Conservation (phyloP, 1,284 basidiomycete species). For the Apiotrichum akiyoshidainum region DNA sequence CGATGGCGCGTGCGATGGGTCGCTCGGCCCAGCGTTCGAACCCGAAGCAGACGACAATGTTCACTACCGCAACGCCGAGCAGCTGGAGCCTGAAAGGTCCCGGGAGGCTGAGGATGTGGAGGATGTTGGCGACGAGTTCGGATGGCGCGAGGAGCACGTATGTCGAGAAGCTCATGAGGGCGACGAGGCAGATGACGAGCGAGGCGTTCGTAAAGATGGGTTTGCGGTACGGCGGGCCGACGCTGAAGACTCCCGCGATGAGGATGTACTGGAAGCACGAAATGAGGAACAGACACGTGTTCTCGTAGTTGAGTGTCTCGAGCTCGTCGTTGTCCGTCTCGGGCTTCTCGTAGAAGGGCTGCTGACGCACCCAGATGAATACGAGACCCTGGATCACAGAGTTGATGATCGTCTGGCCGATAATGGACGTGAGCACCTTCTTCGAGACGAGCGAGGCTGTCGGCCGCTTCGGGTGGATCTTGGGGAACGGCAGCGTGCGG, state of each 20-base stretch:
- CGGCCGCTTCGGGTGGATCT: constrained; percentile 83
- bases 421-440: constrained; percentile 88
- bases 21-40: constrained; percentile 77
- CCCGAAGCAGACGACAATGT: constrained; percentile 68
- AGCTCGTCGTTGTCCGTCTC: constrained; percentile 68
- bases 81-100: constrained; percentile 67
- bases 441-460: constrained; percentile 95
- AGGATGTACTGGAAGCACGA: constrained; percentile 99
- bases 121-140: constrained; percentile 59
- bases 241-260: constrained; percentile 93
- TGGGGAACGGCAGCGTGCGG: constrained; percentile 81
- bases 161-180: constrained; percentile 67
- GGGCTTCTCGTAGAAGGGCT: constrained; percentile 73
- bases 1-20: constrained; percentile 61
- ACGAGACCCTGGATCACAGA: constrained; percentile 78
- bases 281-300: constrained; percentile 85
- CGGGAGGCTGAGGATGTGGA: constrained; percentile 78
- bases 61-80: constrained; percentile 66
- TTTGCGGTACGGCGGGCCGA: constrained; percentile 92
- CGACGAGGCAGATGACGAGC: constrained; percentile 69
- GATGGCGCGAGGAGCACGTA: constrained; percentile 72
- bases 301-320: constrained; percentile 89
- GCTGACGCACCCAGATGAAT: constrained; percentile 81
- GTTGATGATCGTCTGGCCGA: constrained; percentile 89
- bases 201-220: constrained; percentile 92